A percentile compares a stretch with the other conserved stretches of the same genome.
Conservation (phyloP, 164 flowering plant species). For the Saururus chinensis region DNA sequence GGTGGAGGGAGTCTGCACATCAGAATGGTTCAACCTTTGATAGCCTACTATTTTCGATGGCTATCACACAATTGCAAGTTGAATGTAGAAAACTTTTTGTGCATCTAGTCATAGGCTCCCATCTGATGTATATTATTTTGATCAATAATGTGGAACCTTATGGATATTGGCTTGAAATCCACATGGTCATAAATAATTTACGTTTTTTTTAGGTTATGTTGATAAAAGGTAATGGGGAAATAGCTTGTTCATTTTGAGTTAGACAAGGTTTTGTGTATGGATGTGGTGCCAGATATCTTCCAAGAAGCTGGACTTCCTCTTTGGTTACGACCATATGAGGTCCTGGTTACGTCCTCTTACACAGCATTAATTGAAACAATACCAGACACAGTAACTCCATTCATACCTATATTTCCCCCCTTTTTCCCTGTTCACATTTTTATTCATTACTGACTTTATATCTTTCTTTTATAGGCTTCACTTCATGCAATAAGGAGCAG, state of each 20-base stretch:
- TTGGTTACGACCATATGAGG: conserved; percentile 99
- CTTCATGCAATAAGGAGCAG: conserved; percentile 95
- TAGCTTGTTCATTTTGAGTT: background rate
- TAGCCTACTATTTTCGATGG: no score
- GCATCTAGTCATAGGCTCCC: no score
- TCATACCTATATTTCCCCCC: background rate
- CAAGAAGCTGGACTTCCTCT: conserved; percentile 99
- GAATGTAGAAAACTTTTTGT: no score
- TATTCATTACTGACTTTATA: background rate
- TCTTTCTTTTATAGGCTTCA: conserved; percentile 58
- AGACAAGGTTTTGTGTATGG: background rate
- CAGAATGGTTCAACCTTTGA: no score
- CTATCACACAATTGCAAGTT: no score
- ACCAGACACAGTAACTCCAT: conserved; percentile 77
- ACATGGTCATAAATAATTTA: no score
- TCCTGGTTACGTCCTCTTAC: conserved; percentile 93
- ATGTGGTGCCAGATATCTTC: conserved; percentile 67
- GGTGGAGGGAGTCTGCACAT: no score
- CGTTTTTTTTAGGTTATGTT: background rate
- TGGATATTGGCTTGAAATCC: no score
- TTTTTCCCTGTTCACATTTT: background rate
- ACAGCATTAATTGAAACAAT: conserved; percentile 98
- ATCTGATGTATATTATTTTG: no score
- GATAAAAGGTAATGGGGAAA: background rate
- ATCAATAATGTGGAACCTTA: no score